Evolutionary conservation across 192 early-diverging fungal species (phyloP).

Genomic region (Podila epicladia): DNA sequence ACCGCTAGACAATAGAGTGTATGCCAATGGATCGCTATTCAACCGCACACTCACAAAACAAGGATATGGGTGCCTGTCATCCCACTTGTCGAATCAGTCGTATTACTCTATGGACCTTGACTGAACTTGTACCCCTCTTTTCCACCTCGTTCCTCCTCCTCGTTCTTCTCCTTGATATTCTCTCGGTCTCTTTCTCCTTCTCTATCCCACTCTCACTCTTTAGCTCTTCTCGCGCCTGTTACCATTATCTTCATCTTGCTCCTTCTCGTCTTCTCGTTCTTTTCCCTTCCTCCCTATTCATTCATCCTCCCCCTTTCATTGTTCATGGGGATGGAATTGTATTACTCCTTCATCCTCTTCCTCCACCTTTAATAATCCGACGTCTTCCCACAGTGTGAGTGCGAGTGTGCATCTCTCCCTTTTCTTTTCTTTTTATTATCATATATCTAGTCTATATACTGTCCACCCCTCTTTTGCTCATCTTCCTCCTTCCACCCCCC

Average conservation of each 20-base stretch:
- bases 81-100: too few relatives aligned
- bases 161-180: not conserved
- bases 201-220: not conserved
- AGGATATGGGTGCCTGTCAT: too few relatives aligned
- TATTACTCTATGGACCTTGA: too few relatives aligned
- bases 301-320: not conserved
- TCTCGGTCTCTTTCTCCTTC: constrained; percentile 1
- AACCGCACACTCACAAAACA: too few relatives aligned
- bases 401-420: too few relatives aligned
- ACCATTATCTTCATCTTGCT: not conserved
- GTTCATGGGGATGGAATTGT: too few relatives aligned
- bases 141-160: not conserved
- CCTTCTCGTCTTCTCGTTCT: not conserved
- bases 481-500: not conserved
- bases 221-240: not conserved
- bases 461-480: constrained; percentile 1
- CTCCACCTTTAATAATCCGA: too few relatives aligned
- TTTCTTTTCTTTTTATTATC: too few relatives aligned
- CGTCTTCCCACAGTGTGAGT: too few relatives aligned
- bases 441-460: too few relatives aligned
- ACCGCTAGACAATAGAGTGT: too few relatives aligned
- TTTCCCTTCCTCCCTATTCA: not conserved
- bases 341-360: not conserved
- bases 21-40: too few relatives aligned
- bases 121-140: not conserved